phyloP scores from a whole-genome alignment of 345 rosid species.

The Corymbia maculata region DNA sequence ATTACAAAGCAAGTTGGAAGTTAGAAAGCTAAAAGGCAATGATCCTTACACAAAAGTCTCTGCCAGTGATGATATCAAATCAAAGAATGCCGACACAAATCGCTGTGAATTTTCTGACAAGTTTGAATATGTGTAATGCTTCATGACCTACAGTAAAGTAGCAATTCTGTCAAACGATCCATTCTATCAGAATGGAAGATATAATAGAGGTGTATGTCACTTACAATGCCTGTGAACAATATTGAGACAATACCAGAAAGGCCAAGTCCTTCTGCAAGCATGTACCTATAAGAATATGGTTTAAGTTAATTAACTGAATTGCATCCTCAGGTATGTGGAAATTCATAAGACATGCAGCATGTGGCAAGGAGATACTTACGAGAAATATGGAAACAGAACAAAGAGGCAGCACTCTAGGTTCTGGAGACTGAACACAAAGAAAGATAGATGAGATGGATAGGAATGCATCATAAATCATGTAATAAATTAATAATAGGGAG shows the following conservation, averaged over 20 bases:
- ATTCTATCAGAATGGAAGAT: background rate
- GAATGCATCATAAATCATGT: background rate
- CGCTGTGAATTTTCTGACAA: slow-evolving; percentile 88
- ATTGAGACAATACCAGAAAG: slow-evolving; percentile 98
- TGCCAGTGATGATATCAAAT: slow-evolving; percentile 93
- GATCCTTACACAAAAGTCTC: slow-evolving; percentile 80
- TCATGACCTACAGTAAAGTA: slow-evolving; percentile 64
- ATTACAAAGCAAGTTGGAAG: background rate
- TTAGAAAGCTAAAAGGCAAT: background rate
- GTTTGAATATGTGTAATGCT: slow-evolving; percentile 88
- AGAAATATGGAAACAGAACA: slow-evolving; percentile 70
- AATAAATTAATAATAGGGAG: background rate
- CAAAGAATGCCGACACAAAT: slow-evolving; percentile 89
- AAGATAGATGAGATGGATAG: background rate
- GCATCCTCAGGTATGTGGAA: background rate
- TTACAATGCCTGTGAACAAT: slow-evolving; percentile 94
- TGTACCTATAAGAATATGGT: slow-evolving; percentile 45
- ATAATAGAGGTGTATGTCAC: slow-evolving; percentile 4
- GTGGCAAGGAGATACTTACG: background rate
- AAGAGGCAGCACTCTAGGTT: slow-evolving; percentile 98
- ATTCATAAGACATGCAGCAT: background rate
- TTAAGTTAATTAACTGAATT: background rate
- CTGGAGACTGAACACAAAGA: slow-evolving; percentile 61
- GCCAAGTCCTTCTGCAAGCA: slow-evolving; percentile 99
- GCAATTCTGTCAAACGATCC: background rate